A percentile compares a stretch with the other conserved stretches of the same genome.
Evolutionary conservation across 495 filamentous ascomycete species (phyloP).

Genomic region (Aspergillus hancockii): DNA sequence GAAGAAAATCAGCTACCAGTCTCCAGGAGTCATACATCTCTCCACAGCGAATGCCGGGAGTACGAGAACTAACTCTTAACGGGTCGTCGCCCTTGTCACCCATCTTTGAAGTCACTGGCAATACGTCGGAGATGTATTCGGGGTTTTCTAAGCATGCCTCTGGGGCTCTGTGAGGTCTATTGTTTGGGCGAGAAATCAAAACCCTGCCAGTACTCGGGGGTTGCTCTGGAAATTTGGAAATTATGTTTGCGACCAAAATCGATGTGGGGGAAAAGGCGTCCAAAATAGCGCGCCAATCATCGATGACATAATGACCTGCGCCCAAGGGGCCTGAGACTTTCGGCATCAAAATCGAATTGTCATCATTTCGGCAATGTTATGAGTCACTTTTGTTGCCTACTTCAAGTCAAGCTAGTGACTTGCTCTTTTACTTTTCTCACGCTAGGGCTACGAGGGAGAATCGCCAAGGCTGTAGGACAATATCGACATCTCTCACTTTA

Average conservation of each 20-base stretch:
- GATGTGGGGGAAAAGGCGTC: background rate
- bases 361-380: too few species aligned
- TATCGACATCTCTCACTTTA: too few species aligned
- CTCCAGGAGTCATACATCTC: background rate
- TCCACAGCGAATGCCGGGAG: background rate
- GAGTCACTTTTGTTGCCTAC: too few species aligned
- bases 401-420: too few species aligned
- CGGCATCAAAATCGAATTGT: background rate
- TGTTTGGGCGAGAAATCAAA: background rate
- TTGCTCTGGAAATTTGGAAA: background rate
- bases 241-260: background rate
- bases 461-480: too few species aligned
- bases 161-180: background rate
- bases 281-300: background rate
- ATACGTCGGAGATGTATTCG: slow-evolving; percentile 14
- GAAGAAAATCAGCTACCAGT: background rate
- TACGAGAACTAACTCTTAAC: slow-evolving; percentile 19
- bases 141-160: slow-evolving; percentile 25
- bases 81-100: slow-evolving; percentile 22
- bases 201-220: background rate
- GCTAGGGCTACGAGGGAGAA: too few species aligned
- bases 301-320: slow-evolving; percentile 2
- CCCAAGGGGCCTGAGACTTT: background rate
- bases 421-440: too few species aligned
- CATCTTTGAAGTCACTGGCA: slow-evolving; percentile 28